Conservation (phyloP, 2,329 filamentous ascomycete genomes). For the Claviceps capensis region DNA sequence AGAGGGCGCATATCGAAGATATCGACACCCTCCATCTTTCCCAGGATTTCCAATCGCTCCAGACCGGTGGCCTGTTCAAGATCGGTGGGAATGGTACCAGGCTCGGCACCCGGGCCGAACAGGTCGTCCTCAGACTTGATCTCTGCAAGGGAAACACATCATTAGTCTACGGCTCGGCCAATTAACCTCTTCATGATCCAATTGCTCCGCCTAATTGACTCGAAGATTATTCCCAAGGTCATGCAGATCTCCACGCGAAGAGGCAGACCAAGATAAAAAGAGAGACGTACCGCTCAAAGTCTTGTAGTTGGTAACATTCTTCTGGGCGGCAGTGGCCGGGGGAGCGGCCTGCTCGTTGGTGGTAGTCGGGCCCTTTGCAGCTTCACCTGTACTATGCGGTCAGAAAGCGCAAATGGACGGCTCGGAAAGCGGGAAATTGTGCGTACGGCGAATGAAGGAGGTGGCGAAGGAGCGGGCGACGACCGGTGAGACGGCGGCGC, state of each 20-base stretch:
- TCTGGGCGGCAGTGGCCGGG: constrained; percentile 24
- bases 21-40: constrained; percentile 98
- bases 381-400: constrained; percentile 18
- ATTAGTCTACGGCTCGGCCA: constrained; percentile 8
- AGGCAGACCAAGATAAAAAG: not conserved
- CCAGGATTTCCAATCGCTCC: constrained; percentile 95
- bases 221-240: constrained; percentile 10
- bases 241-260: constrained; percentile 5
- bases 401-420: not conserved
- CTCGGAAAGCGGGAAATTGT: constrained; percentile 14
- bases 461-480: constrained; percentile 46
- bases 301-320: constrained; percentile 33
- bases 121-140: constrained; percentile 75
- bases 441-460: constrained; percentile 45
- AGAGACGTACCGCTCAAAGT: constrained; percentile 30
- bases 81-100: constrained; percentile 83
- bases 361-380: constrained; percentile 20
- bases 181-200: not conserved
- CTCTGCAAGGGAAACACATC: constrained; percentile 39
- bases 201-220: not conserved
- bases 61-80: constrained; percentile 93
- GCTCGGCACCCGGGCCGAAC: constrained; percentile 63
- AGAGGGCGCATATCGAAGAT: constrained; percentile 97
- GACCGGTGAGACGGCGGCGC: constrained; percentile 37
- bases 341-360: constrained; percentile 25